A percentile compares a stretch with the other conserved stretches of the same genome.
These are phyloP conservation scores for Leersia perrieri DNA, from an alignment of 176 grass and related monocot genomes.

Conservation along the genomic window DNA sequence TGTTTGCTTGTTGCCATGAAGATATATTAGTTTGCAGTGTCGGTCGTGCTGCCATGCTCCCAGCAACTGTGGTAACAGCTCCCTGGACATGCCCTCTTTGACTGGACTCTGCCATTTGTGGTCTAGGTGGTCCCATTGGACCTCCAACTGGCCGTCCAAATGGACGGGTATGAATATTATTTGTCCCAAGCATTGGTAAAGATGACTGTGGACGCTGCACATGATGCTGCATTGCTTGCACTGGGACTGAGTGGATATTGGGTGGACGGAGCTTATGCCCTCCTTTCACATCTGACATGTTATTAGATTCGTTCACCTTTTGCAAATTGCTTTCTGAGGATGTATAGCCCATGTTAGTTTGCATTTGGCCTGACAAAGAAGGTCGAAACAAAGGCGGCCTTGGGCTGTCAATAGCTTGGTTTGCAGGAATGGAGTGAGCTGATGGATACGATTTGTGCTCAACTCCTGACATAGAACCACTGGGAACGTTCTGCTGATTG, in stretches of 20 bases:
- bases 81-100: conserved; percentile 51
- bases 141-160: conserved; percentile 50
- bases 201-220: conserved; percentile 59
- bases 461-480: conserved; percentile 32
- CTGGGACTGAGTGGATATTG: conserved; percentile 37
- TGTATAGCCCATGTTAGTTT: conserved; percentile 34
- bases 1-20: conserved; percentile 51
- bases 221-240: conserved; percentile 50
- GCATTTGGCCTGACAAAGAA: conserved; percentile 55
- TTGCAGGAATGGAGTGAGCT: conserved; percentile 13
- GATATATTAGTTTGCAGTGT: conserved; percentile 37
- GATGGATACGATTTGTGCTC: conserved; percentile 30
- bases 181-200: conserved; percentile 59
- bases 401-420: conserved; percentile 23
- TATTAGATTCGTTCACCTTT: conserved; percentile 45
- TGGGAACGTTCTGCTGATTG: conserved; percentile 54
- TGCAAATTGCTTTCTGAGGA: conserved; percentile 32
- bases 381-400: conserved; percentile 45
- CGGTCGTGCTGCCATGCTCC: conserved; percentile 25
- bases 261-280: conserved; percentile 33
- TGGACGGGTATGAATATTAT: conserved; percentile 49
- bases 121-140: conserved; percentile 42
- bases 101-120: conserved; percentile 49
- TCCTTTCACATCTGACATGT: conserved; percentile 45
- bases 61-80: conserved; percentile 37